Percentiles rank a stretch among this genome's conserved stretches.
These are phyloP conservation scores for Chlorella sp. DNA, from an alignment of 139 green algal genomes.

Conservation along the genomic window DNA sequence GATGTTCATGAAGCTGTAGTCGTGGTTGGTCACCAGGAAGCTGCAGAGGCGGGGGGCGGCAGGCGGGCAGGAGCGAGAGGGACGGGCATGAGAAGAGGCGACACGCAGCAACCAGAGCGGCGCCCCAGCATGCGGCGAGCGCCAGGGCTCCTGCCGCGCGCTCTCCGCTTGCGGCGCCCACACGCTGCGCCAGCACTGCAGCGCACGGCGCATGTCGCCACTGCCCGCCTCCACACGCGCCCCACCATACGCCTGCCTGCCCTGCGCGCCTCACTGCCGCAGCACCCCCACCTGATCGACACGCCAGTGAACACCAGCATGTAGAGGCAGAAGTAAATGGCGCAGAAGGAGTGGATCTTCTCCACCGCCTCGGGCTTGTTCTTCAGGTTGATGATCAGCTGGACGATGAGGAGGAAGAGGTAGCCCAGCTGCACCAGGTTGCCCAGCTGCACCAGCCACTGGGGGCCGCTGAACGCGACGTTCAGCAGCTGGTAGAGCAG, in stretches of 20 bases:
- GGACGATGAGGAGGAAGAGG: constrained; percentile 42
- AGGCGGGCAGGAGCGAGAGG: not conserved
- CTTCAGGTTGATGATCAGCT: constrained; percentile 48
- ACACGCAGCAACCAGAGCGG: too few species aligned
- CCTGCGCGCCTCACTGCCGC: too few species aligned
- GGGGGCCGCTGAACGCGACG: constrained; percentile 11
- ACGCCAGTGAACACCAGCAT: constrained; percentile 51
- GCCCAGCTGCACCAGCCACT: constrained; percentile 27
- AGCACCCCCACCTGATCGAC: constrained; percentile 29
- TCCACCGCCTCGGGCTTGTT: constrained; percentile 48
- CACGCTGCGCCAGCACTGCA: too few species aligned
- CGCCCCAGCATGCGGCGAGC: too few species aligned
- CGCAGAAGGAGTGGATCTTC: constrained; percentile 47
- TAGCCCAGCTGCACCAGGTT: constrained; percentile 34
- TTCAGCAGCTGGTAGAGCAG: constrained; percentile 38
- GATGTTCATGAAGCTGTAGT: constrained; percentile 34
- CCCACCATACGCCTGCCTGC: too few species aligned
- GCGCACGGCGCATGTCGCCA: too few species aligned
- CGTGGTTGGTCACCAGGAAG: constrained; percentile 41
- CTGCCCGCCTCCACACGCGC: too few species aligned
- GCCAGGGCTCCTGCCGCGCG: too few species aligned
- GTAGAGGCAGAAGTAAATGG: constrained; percentile 48
- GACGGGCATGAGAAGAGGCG: not conserved
- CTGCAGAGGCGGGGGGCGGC: not conserved
- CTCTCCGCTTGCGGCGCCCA: too few species aligned